Conservation (phyloP, 2,329 filamentous ascomycete genomes). For the Epichloe coenophiala region DNA sequence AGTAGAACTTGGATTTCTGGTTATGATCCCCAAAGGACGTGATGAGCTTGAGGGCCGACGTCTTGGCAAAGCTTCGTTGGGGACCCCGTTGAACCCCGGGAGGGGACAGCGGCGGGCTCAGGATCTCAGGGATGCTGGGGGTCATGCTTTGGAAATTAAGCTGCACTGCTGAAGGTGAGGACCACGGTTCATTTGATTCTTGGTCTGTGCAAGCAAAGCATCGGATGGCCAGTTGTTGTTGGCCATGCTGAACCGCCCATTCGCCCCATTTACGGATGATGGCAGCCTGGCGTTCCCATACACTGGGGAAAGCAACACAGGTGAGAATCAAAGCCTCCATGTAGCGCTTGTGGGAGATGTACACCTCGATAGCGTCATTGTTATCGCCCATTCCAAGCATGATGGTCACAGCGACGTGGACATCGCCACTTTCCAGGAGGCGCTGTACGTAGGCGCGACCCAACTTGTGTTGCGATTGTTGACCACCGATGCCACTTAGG, state of each 20-base stretch:
- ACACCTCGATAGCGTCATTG: constrained; percentile 92
- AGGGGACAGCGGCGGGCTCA: constrained; percentile 63
- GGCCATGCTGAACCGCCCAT: constrained; percentile 70
- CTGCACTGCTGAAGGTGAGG: constrained; percentile 62
- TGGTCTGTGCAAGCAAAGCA: constrained; percentile 86
- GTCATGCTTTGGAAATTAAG: constrained; percentile 41
- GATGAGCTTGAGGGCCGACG: constrained; percentile 77
- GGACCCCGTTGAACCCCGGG: constrained; percentile 48
- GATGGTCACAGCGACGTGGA: constrained; percentile 85
- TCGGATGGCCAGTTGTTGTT: constrained; percentile 80
- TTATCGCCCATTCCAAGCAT: constrained; percentile 84
- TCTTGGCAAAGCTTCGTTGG: constrained; percentile 56
- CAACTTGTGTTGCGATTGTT: constrained; percentile 72
- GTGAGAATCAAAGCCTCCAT: constrained; percentile 89
- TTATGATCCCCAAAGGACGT: constrained; percentile 65
- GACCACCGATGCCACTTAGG: constrained; percentile 69
- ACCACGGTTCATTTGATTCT: constrained; percentile 77
- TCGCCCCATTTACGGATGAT: constrained; percentile 93
- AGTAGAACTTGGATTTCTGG: constrained; percentile 51
- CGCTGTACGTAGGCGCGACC: constrained; percentile 84
- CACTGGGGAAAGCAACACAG: constrained; percentile 65
- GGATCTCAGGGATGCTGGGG: constrained; percentile 43
- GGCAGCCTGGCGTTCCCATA: constrained; percentile 84
- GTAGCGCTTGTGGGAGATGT: constrained; percentile 78
- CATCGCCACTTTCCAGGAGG: constrained; percentile 74